These are phyloP conservation scores for Tulasnella sp. DNA, from an alignment of 768 basidiomycete genomes.

Conservation along the genomic window DNA sequence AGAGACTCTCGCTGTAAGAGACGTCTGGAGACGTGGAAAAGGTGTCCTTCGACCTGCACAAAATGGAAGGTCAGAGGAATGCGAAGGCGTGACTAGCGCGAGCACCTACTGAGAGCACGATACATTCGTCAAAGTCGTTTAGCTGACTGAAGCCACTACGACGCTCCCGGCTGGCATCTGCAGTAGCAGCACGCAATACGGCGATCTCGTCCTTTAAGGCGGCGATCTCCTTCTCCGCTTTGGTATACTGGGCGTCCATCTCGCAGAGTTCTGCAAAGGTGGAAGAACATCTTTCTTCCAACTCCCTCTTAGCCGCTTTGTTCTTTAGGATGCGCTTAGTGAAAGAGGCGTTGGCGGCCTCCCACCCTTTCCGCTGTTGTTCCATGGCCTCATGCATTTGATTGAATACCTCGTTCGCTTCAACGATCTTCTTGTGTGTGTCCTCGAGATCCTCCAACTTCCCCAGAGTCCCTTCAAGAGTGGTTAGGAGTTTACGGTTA, in stretches of 20 bases:
- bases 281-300: not conserved
- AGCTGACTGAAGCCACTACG: too few relatives aligned
- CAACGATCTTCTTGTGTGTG: not conserved
- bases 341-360: not conserved
- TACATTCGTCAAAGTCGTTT: too few relatives aligned
- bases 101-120: too few relatives aligned
- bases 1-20: too few relatives aligned
- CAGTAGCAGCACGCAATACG: too few relatives aligned
- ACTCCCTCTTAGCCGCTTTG: not conserved
- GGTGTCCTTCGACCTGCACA: too few relatives aligned
- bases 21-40: too few relatives aligned
- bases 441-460: not conserved
- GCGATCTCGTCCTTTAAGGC: not conserved
- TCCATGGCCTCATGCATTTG: not conserved
- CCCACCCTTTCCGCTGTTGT: not conserved
- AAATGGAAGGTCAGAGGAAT: too few relatives aligned
- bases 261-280: not conserved
- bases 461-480: too few relatives aligned
- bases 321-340: not conserved
- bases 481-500: too few relatives aligned
- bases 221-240: not conserved
- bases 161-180: too few relatives aligned
- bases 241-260: not conserved
- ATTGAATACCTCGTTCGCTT: not conserved
- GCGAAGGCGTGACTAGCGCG: too few relatives aligned